Evolutionary conservation across 176 grass and related monocot species (phyloP), one percentile per base, ranked within the genome.

Genomic region (Rhynchospora tenuis): DNA sequence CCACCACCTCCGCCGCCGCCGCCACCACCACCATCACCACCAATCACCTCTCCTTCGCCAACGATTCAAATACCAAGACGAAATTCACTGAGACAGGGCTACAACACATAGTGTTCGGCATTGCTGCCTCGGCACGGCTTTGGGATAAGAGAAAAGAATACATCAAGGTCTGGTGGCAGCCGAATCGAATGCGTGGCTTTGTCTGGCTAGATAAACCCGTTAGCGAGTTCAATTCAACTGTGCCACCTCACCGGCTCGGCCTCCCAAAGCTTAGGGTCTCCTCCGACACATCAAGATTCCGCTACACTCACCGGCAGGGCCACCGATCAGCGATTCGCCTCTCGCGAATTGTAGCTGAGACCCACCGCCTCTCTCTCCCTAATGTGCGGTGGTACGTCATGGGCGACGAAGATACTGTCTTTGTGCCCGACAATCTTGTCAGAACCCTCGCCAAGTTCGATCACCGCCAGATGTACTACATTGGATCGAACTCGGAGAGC

Each of bases 321-420:
- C 84, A 88, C 83, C 97, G 97, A 51, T 95, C 97, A 33, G 91
- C 97, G 58, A 92, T 99, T 61, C 97, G 97, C 74, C 94, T 99
- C 70, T 96, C 97, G 13, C 89, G 97, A 82, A 99, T 99, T 84
- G 97, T 96, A 70, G 93, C 97, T 62, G 97, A 99, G 88, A 99
- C 93, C 4, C 90, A 86, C 86, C 91, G 91, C 77, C 91, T 99
- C 16, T 85, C 86, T 44, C 97, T 99, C 6, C 83, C 91, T 6
- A 80, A 83, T 13, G 91, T 93, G 50, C 91, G 91, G 24, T 99
- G 97, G 97, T 99, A 88, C 81, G 97, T 99, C 23, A 96, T 99
- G 97, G 97, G 97, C 51, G 97, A 99, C 69, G 97, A 99, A 73
- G 97, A 99, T 88, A 99, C 97, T 24, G 85, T 93, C 81, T 99